A percentile compares a stretch with the other conserved stretches of the same genome.
Evolutionary conservation across 192 early-diverging fungal species (phyloP).

Genomic region (Allomyces macrogynus): DNA sequence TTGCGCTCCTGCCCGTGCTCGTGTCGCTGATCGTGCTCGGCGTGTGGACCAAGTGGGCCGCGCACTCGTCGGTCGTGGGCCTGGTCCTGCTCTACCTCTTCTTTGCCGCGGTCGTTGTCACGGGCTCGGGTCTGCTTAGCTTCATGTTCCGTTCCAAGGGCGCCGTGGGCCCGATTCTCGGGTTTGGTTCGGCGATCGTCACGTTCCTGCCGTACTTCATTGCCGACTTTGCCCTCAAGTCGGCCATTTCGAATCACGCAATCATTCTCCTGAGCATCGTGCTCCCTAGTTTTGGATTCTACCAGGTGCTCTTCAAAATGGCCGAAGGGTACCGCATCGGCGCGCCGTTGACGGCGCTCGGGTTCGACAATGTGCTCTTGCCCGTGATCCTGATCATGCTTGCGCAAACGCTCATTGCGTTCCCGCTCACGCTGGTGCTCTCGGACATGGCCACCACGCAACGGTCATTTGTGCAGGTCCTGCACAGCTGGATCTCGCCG

Average conservation of each 20-base stretch:
- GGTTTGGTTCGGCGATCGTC: constrained; percentile 11
- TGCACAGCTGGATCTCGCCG: too few relatives aligned
- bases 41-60: constrained; percentile 12
- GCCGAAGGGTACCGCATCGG: not conserved
- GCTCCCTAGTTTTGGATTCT: not conserved
- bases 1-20: constrained; percentile 13
- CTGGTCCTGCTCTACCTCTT: constrained; percentile 11
- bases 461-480: too few relatives aligned
- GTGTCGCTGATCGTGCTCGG: constrained; percentile 13
- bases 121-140: constrained; percentile 10
- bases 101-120: constrained; percentile 9
- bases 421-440: not conserved
- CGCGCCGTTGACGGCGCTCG: not conserved
- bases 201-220: constrained; percentile 23
- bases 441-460: not conserved
- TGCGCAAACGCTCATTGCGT: not conserved
- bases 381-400: not conserved
- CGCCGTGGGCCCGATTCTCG: constrained; percentile 15
- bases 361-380: not conserved
- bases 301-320: not conserved
- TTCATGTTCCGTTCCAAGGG: constrained; percentile 14
- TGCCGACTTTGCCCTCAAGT: constrained; percentile 15
- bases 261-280: not conserved
- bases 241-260: not conserved
- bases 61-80: constrained; percentile 12